Base-by-base conservation (phyloP, 257 asterid genomes). In the Paraleonurus japonicus region DNA sequence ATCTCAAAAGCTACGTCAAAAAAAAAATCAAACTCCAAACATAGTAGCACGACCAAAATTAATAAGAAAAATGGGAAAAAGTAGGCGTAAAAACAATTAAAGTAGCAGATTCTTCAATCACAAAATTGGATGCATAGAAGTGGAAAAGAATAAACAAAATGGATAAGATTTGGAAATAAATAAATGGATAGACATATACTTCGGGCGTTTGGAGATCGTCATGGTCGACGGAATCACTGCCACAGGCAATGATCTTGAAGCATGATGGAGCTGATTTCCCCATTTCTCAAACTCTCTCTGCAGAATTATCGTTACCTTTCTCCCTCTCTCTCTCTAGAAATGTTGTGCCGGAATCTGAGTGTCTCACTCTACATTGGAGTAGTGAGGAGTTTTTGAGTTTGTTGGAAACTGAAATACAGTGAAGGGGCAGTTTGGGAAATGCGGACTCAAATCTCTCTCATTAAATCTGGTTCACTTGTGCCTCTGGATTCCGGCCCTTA, bases 231-330 rank as follows among this genome's bases (percentile, higher is more conserved):
- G 88, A 83, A 65, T 81, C 88, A 47, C 74, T 73, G 65, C 84
- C 87, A 48, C 91, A 89, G 75, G 86, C 12, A 65, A 89, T 79
- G 76, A 87, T 85, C 88, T 83, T 86, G 63, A 89, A 84, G 81
- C 96, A 89, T 63, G 95, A 78, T 4, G 85, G 45, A 57, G 85
- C 70, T 16, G 95, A 83, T 86, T 81, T 86, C 37, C 85, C 96
- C 96, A 90, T 47, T 90, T 45, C 7, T 24, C n/a, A n/a, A n/a
- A n/a, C 26, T 47, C 35, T 47, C 35, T 67, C 51, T 67, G 65
- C 16, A 2, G 5, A 9, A 22, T 13, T 17, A 11, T 13, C 0
- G 48, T 60, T 58, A 22, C 71, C 63, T 43, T 7, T 10, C 54
- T 35, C 58, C 22, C 58, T 70, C 47, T 68, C 43, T 41, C 80